Evolutionary conservation across 2,329 filamentous ascomycete species (phyloP), one percentile per base, ranked within the genome.

Genomic region (Rutstroemia sp.): DNA sequence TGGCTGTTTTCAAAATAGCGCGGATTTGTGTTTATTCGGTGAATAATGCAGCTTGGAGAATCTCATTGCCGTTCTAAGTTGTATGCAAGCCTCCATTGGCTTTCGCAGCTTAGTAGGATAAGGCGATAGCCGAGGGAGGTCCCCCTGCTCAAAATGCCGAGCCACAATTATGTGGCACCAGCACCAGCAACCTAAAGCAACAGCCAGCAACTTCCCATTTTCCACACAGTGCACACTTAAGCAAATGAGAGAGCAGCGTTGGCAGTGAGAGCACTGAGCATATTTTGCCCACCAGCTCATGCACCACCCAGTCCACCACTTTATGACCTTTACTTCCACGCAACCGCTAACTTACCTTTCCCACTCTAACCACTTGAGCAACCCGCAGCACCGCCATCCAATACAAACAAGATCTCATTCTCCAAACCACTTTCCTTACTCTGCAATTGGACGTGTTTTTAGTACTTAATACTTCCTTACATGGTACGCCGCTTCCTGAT

Each of bases 241-340:
- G 30, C 30, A 34, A 34, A 34, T 34, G 30, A 34, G 30, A 34
- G 30, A 34, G 30, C 30, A 23, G 23, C 23, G 23, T 23, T 23
- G 23, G 23, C 23, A 34, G 12, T 34, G 30, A 34, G 39, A 27
- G 23, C 27, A 30, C 14, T 39, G 17, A 47, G 40, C 39, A 34
- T 52, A 45, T 25, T 19, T 47, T 46, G 42, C 40, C 51, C 51
- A 36, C 51, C 40, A 53, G 51, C 45, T 53, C 51, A 53, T 53
- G 51, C 51, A 53, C 14, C n/a, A n/a, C 46, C 46, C 30, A n/a
- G 14, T 27, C 16, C 46, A 23, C 36, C 39, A 16, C 36, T 42
- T 47, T 23, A 17, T 47, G 36, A 30, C 21, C 17, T 16, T 36
- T 14, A 12, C 16, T 17, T 21, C 51, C 27, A 36, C 21, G 23